phyloP scores from a whole-genome alignment of 257 asterid species.

The Ilex asprella region DNA sequence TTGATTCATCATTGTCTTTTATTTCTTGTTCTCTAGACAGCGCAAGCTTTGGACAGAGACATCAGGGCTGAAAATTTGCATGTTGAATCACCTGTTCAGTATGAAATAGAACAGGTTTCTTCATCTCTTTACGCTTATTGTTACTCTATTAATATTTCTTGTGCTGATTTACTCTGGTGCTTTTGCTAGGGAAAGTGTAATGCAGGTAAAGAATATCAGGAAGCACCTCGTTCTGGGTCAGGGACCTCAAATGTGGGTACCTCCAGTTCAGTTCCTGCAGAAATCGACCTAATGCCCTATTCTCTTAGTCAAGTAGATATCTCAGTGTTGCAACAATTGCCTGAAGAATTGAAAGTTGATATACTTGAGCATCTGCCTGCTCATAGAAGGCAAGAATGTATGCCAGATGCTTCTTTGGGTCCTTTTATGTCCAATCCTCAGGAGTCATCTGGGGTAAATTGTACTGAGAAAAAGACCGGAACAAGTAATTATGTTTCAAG shows the following conservation, averaged over 20 bases:
- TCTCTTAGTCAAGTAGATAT: constrained; percentile 89
- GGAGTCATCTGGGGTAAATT: background rate
- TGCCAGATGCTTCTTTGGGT: constrained; percentile 28
- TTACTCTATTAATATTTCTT: constrained; percentile 1
- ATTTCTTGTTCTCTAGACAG: constrained; percentile 3
- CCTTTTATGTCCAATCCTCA: background rate
- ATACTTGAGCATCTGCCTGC: constrained; percentile 65
- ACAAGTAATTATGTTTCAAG: constrained; percentile 21
- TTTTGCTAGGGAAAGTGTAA: constrained; percentile 25
- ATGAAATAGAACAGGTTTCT: constrained; percentile 13
- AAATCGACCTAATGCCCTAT: constrained; percentile 53
- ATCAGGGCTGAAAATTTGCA: background rate
- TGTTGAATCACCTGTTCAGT: background rate
- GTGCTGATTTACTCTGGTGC: constrained; percentile 3
- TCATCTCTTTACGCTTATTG: background rate
- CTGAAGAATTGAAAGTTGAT: constrained; percentile 76
- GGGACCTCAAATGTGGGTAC: constrained; percentile 9
- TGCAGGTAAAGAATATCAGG: constrained; percentile 22
- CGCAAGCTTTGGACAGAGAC: constrained; percentile 1
- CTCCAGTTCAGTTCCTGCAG: constrained; percentile 26
- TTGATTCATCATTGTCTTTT: background rate
- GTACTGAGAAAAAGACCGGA: constrained; percentile 25
- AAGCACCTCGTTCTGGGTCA: constrained; percentile 17
- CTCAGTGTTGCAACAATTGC: constrained; percentile 71
- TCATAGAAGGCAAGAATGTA: constrained; percentile 42